Evolutionary conservation across 1,284 basidiomycete genomes (phyloP).

Genomic region (Microbotryomycetes sp.): DNA sequence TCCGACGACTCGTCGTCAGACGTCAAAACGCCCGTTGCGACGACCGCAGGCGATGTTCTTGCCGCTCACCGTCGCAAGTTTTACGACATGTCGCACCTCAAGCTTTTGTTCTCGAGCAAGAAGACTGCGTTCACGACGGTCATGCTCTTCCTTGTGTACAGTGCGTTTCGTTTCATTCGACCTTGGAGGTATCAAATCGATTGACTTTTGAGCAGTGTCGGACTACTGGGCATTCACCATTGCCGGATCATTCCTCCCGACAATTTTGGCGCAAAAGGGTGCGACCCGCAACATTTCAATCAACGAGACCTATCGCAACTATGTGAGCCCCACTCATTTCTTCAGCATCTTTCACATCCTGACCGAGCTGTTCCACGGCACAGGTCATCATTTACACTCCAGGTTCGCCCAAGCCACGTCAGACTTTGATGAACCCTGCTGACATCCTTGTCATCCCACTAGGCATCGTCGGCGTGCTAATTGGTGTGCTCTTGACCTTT

Average conservation of each 20-base stretch:
- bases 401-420: slow-evolving; percentile 17
- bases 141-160: slow-evolving; percentile 52
- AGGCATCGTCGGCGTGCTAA: slow-evolving; percentile 26
- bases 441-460: neutral
- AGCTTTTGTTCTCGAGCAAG: slow-evolving; percentile 55
- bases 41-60: neutral
- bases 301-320: slow-evolving; percentile 37
- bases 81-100: slow-evolving; percentile 45
- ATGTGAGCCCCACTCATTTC: slow-evolving; percentile 16
- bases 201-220: neutral
- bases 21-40: neutral
- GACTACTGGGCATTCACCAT: slow-evolving; percentile 39
- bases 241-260: slow-evolving; percentile 39
- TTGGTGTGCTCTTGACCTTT: neutral
- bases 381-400: slow-evolving; percentile 29
- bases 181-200: no score
- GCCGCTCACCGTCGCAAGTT: neutral
- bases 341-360: no score
- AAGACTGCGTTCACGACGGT: slow-evolving; percentile 64
- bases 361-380: no score
- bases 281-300: slow-evolving; percentile 30
- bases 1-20: neutral
- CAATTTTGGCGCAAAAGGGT: slow-evolving; percentile 38
- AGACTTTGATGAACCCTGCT: neutral
- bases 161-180: slow-evolving; percentile 40